Conservation (phyloP, 306 rosid species). For the Luffa aegyptiaca region DNA sequence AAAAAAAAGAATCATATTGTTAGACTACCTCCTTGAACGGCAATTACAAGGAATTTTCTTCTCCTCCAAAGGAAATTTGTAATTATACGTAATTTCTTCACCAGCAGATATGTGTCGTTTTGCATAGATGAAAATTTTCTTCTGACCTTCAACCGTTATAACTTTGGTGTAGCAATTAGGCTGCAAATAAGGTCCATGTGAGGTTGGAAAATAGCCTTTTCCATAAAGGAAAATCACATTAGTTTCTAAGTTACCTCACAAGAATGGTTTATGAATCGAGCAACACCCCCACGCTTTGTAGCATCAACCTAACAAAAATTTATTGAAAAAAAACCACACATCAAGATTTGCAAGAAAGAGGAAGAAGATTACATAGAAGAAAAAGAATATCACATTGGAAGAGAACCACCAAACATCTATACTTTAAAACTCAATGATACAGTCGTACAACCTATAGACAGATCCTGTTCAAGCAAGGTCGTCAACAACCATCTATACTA, state of each 20-base stretch:
- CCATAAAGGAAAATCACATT: neutral
- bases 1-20: neutral
- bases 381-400: conserved; percentile 3
- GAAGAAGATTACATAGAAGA: neutral
- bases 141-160: conserved; percentile 84
- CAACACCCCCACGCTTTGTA: conserved; percentile 92
- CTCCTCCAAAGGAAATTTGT: conserved; percentile 98
- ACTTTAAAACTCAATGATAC: neutral
- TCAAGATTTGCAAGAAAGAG: neutral
- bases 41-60: conserved; percentile 97
- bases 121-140: conserved; percentile 85
- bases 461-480: neutral
- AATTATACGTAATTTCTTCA: conserved; percentile 90
- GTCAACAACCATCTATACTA: neutral
- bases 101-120: conserved; percentile 85
- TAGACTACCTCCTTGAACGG: conserved; percentile 72
- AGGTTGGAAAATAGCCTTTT: conserved; percentile 3
- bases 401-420: neutral
- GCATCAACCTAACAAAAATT: conserved; percentile 77
- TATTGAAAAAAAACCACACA: conserved; percentile 12
- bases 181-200: conserved; percentile 36
- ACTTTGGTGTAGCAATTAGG: conserved; percentile 98
- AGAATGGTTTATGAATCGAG: conserved; percentile 91
- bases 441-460: neutral
- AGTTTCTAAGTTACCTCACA: conserved; percentile 63